Conservation (phyloP, 2,329 filamentous ascomycete species). For the Xylaria sp. region DNA sequence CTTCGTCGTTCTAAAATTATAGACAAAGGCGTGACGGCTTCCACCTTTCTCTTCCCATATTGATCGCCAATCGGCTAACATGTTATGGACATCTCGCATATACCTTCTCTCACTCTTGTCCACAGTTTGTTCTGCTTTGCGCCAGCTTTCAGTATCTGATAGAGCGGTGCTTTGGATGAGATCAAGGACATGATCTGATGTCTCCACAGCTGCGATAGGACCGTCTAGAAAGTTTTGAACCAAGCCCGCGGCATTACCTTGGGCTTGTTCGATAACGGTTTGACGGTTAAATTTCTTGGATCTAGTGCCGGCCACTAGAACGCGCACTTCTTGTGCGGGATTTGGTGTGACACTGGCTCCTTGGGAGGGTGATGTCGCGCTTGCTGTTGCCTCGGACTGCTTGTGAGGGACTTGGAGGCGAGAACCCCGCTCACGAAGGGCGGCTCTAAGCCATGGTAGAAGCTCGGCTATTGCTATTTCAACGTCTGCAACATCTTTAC, state of each 20-base stretch:
- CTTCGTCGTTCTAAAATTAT: conserved; percentile 87
- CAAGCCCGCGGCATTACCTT: conserved; percentile 67
- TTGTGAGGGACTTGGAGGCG: conserved; percentile 40
- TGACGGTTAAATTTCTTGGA: conserved; percentile 93
- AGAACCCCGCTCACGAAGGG: conserved; percentile 81
- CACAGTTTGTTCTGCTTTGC: conserved; percentile 80
- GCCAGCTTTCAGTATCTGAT: conserved; percentile 86
- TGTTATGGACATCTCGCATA: conserved; percentile 81
- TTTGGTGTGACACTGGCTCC: conserved; percentile 48
- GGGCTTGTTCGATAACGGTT: conserved; percentile 84
- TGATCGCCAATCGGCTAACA: conserved; percentile 73
- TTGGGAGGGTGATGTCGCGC: conserved; percentile 30
- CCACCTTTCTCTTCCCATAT: conserved; percentile 65
- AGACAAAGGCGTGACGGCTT: conserved; percentile 82
- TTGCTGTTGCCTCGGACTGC: conserved; percentile 30
- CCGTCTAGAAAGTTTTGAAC: conserved; percentile 78
- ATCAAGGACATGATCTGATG: conserved; percentile 83
- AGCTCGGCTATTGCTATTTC: conserved; percentile 81
- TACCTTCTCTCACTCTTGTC: conserved; percentile 84
- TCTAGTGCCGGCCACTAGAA: conserved; percentile 83
- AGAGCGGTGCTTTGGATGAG: conserved; percentile 78
- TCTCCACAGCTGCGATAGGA: conserved; percentile 88
- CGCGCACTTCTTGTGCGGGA: conserved; percentile 78
- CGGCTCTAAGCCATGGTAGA: conserved; percentile 80
- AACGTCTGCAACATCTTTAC: conserved; percentile 78